These are phyloP conservation scores for Colletotrichum coccodes DNA, from an alignment of 2,329 filamentous ascomycete genomes.

Conservation along the genomic window DNA sequence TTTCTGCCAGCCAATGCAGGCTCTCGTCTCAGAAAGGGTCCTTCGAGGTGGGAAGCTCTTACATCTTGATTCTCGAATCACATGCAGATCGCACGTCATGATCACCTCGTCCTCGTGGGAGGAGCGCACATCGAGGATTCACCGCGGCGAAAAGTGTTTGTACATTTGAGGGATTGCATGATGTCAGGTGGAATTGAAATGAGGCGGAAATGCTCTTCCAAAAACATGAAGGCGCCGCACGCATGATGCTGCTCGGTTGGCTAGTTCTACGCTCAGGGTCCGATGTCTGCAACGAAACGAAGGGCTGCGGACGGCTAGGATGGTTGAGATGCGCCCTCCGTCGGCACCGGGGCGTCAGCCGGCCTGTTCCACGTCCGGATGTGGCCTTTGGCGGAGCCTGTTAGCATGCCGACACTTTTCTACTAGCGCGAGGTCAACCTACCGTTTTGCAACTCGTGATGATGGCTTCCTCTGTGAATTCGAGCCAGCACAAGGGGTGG, in stretches of 20 bases:
- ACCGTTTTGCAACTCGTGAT: constrained; percentile 95
- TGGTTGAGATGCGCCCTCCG: constrained; percentile 25
- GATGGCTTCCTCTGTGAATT: constrained; percentile 94
- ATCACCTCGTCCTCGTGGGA: constrained; percentile 8
- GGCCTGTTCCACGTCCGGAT: constrained; percentile 81
- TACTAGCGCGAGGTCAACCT: constrained; percentile 49
- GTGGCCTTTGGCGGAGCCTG: constrained; percentile 59
- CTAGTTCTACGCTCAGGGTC: constrained; percentile 8
- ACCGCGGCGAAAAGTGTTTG: neutral
- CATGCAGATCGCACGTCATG: constrained; percentile 29
- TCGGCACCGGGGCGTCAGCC: constrained; percentile 35
- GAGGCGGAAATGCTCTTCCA: neutral
- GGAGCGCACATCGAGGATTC: constrained; percentile 1
- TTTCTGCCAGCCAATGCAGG: constrained; percentile 3
- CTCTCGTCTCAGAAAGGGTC: constrained; percentile 8
- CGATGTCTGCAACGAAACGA: constrained; percentile 6
- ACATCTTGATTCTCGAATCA: constrained; percentile 22
- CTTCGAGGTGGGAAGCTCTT: constrained; percentile 2
- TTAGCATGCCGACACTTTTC: neutral
- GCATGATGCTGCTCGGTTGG: neutral
- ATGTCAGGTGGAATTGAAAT: neutral
- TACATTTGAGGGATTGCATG: neutral
- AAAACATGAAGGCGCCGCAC: neutral
- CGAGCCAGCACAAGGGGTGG: constrained; percentile 88
- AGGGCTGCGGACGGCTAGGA: neutral